These are phyloP conservation scores for Licmophora abbreviata DNA, from an alignment of 108 stramenopile species.

Conservation along the genomic window DNA sequence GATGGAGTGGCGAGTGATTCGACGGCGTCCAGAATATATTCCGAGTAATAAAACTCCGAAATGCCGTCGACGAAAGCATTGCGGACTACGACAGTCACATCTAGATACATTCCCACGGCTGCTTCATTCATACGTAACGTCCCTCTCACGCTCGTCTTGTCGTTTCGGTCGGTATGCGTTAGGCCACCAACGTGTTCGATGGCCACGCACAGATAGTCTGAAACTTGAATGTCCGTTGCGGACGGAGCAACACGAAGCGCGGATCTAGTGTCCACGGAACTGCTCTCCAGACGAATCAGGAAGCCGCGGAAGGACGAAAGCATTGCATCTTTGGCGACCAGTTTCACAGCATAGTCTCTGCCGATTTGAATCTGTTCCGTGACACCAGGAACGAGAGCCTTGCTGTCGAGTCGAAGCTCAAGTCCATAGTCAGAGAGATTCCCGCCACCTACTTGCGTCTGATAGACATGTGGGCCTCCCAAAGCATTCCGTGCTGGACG, in stretches of 20 bases:
- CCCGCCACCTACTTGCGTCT: no score
- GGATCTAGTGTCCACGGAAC: neutral
- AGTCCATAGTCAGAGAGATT: no score
- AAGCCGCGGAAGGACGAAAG: neutral
- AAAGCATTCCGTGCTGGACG: no score
- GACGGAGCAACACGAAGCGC: neutral
- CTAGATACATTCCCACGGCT: neutral
- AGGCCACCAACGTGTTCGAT: neutral
- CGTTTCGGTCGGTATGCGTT: neutral
- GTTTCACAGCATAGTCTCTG: no score
- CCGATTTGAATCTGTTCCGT: no score
- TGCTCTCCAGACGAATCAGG: neutral
- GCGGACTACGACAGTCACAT: neutral
- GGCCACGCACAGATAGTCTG: slow-evolving; percentile 1
- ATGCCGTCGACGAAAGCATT: neutral
- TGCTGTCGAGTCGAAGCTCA: no score
- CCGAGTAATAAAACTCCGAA: slow-evolving; percentile 1
- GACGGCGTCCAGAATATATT: neutral
- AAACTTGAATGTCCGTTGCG: neutral
- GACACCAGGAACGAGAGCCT: no score
- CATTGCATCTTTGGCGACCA: no score
- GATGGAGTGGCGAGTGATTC: neutral
- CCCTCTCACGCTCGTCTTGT: neutral
- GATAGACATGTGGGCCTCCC: no score
- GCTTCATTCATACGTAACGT: neutral